phyloP scores from a whole-genome alignment of 139 green algal species.

The Trebouxia sp. region DNA sequence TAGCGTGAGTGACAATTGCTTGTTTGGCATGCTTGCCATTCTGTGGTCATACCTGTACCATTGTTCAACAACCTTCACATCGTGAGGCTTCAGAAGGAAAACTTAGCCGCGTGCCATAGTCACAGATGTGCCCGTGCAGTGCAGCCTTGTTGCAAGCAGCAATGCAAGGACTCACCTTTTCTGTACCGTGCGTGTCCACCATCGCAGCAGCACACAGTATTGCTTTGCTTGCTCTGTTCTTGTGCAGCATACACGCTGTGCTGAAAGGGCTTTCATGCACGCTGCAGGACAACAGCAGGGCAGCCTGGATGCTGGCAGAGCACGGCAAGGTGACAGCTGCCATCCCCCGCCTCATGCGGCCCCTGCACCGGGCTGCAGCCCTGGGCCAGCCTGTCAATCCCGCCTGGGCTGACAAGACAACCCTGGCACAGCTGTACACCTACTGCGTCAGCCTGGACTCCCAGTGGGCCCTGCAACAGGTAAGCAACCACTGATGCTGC shows the following conservation, averaged over 20 bases:
- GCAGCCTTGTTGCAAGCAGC: no score
- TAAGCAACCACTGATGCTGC: background rate
- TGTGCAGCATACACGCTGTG: no score
- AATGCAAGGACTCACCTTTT: no score
- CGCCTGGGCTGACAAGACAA: slow-evolving; percentile 1
- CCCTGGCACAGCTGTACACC: slow-evolving; percentile 1
- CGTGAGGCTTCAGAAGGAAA: no score
- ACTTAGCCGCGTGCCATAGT: background rate
- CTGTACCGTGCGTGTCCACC: no score
- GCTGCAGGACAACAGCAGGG: background rate
- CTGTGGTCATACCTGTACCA: no score
- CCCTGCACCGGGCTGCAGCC: background rate
- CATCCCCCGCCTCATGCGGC: background rate
- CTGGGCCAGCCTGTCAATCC: background rate
- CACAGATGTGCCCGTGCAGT: background rate
- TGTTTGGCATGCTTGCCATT: background rate
- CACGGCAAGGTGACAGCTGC: background rate
- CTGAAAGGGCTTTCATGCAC: no score
- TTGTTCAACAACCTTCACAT: no score
- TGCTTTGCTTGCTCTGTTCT: no score
- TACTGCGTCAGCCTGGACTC: slow-evolving; percentile 1
- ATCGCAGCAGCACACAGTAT: no score
- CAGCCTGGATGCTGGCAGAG: slow-evolving; percentile 5
- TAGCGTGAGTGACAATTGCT: no score
- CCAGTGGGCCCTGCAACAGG: background rate